These are phyloP conservation scores for Leccinum boreale DNA, from an alignment of 768 basidiomycete genomes.

Conservation along the genomic window DNA sequence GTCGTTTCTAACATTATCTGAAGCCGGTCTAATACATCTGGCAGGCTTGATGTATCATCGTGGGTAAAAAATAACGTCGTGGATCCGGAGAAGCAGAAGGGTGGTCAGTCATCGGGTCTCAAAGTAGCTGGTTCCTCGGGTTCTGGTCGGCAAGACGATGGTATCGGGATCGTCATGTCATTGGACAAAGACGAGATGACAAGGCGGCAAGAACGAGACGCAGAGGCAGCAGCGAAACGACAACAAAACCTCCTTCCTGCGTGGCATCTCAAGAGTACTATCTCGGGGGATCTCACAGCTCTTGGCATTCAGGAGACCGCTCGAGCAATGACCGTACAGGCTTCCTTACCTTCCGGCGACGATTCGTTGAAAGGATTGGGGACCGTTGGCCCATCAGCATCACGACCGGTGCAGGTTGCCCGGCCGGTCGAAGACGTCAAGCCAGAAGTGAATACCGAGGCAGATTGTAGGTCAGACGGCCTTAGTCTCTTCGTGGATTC, in stretches of 20 bases:
- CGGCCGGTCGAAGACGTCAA: conserved; percentile 37
- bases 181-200: conserved; percentile 86
- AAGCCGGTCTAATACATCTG: conserved; percentile 2
- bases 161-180: conserved; percentile 81
- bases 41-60: conserved; percentile 75
- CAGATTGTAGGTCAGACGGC: conserved; percentile 53
- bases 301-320: conserved; percentile 74
- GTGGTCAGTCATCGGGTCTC: conserved; percentile 50
- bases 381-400: conserved; percentile 39
- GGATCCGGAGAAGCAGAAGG: conserved; percentile 60
- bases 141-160: conserved; percentile 61
- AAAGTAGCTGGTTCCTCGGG: conserved; percentile 73
- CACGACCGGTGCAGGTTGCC: conserved; percentile 27
- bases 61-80: conserved; percentile 77
- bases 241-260: conserved; percentile 89
- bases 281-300: conserved; percentile 87
- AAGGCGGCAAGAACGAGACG: conserved; percentile 67
- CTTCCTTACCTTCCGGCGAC: conserved; percentile 53
- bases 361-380: conserved; percentile 71
- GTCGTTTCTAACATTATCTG: conserved; percentile 27
- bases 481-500: background rate
- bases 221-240: conserved; percentile 79
- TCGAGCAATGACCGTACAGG: conserved; percentile 41
- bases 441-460: conserved; percentile 51
- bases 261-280: conserved; percentile 96